Conservation (phyloP, 2,329 filamentous ascomycete genomes). For the Sporothrix protearum region DNA sequence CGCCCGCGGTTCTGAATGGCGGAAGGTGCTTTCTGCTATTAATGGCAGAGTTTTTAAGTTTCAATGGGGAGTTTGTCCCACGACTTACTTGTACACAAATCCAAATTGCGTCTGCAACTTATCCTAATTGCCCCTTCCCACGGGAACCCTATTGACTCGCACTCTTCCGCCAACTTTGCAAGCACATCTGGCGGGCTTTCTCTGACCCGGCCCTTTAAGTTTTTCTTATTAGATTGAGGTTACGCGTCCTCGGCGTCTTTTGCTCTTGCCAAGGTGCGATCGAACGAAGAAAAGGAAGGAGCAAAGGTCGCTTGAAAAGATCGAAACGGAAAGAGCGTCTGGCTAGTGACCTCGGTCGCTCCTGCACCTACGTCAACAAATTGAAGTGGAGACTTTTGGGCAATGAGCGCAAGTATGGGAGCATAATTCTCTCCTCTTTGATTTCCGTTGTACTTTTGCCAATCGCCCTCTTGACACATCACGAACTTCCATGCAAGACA, state of each 20-base stretch:
- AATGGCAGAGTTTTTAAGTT: not conserved
- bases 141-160: not conserved
- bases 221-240: not conserved
- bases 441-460: not conserved
- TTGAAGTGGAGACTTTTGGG: not conserved
- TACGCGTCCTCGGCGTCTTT: slow-evolving; percentile 4
- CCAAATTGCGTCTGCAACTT: not conserved
- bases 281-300: slow-evolving; percentile 4
- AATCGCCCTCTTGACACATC: not conserved
- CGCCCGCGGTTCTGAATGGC: not conserved
- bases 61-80: not conserved
- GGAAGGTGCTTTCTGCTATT: not conserved
- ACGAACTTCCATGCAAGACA: slow-evolving; percentile 1
- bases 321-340: slow-evolving; percentile 2
- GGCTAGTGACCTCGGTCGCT: slow-evolving; percentile 4
- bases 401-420: not conserved
- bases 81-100: not conserved
- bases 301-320: not conserved
- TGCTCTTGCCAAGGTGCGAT: not conserved
- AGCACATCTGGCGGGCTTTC: not conserved
- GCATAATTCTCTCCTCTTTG: not conserved
- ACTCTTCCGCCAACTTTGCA: not conserved
- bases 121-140: slow-evolving; percentile 11
- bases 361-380: not conserved
- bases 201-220: not conserved